These are phyloP conservation scores for Penicillium steckii DNA, from an alignment of 495 filamentous ascomycete genomes.

Conservation along the genomic window DNA sequence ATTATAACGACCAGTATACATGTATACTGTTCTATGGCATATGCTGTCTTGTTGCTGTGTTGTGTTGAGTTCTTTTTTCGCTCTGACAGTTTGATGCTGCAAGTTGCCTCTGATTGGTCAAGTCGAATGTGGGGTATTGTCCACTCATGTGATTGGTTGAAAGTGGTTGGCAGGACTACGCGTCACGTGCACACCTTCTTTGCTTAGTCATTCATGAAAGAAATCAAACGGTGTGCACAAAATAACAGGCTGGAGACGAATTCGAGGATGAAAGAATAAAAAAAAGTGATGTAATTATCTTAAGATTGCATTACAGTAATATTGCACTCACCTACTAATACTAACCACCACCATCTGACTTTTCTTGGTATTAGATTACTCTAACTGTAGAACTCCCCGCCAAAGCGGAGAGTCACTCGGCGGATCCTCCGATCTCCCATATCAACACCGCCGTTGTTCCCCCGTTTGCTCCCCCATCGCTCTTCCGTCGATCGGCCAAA, in stretches of 20 bases:
- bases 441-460: slow-evolving; percentile 12
- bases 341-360: too few species aligned
- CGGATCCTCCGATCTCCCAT: background rate
- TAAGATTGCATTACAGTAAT: too few species aligned
- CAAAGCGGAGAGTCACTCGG: too few species aligned
- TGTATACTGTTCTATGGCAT: too few species aligned
- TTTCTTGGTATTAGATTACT: too few species aligned
- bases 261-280: too few species aligned
- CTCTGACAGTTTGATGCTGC: slow-evolving; percentile 6
- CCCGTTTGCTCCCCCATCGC: too few species aligned
- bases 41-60: background rate
- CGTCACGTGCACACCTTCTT: slow-evolving; percentile 13
- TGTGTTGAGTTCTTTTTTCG: slow-evolving; percentile 7
- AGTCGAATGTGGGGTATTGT: slow-evolving; percentile 5
- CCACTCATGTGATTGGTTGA: slow-evolving; percentile 11
- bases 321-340: too few species aligned
- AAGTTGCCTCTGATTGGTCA: slow-evolving; percentile 15
- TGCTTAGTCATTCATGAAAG: background rate
- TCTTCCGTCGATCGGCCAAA: slow-evolving; percentile 5
- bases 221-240: background rate
- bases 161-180: slow-evolving; percentile 26
- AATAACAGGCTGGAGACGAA: background rate
- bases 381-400: too few species aligned
- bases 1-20: too few species aligned
- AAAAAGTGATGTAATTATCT: too few species aligned